These are phyloP conservation scores for Clarireedia hainanense DNA, from an alignment of 2,329 filamentous ascomycete genomes.

Conservation along the genomic window DNA sequence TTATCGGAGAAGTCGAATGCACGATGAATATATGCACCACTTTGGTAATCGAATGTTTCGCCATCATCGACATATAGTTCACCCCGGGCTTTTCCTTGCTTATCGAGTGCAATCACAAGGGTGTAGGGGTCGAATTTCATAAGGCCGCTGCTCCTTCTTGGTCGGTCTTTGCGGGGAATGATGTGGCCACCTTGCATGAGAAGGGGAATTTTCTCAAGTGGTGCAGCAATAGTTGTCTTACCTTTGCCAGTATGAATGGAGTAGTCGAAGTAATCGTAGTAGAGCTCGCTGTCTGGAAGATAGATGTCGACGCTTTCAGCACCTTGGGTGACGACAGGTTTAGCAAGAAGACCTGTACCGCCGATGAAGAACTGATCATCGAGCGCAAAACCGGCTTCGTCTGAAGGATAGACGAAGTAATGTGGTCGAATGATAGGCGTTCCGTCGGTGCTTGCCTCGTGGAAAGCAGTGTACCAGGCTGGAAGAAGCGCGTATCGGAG, in stretches of 20 bases:
- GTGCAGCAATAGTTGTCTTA: slow-evolving; percentile 62
- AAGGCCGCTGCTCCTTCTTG: slow-evolving; percentile 73
- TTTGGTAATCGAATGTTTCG: slow-evolving; percentile 80
- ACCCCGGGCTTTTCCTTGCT: slow-evolving; percentile 65
- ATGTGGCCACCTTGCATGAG: slow-evolving; percentile 92
- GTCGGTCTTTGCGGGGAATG: slow-evolving; percentile 80
- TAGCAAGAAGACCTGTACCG: slow-evolving; percentile 80
- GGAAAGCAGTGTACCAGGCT: slow-evolving; percentile 95
- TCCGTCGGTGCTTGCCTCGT: slow-evolving; percentile 73
- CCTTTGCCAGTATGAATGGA: slow-evolving; percentile 63
- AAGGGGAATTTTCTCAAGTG: slow-evolving; percentile 79
- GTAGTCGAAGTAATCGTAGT: slow-evolving; percentile 95
- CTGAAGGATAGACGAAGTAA: slow-evolving; percentile 82
- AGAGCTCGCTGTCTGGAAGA: slow-evolving; percentile 79
- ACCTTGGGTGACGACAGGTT: slow-evolving; percentile 77
- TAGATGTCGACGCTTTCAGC: slow-evolving; percentile 70
- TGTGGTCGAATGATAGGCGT: slow-evolving; percentile 86
- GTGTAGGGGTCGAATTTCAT: slow-evolving; percentile 97
- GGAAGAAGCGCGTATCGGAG: slow-evolving; percentile 85
- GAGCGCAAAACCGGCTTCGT: slow-evolving; percentile 78
- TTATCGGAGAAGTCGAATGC: slow-evolving; percentile 58
- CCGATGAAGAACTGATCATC: slow-evolving; percentile 94
- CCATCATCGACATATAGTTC: slow-evolving; percentile 89
- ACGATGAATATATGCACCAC: slow-evolving; percentile 83
- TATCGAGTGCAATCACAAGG: slow-evolving; percentile 66